phyloP scores from a whole-genome alignment of 2,329 filamentous ascomycete genomes.

The Paecilomyces sp. region DNA sequence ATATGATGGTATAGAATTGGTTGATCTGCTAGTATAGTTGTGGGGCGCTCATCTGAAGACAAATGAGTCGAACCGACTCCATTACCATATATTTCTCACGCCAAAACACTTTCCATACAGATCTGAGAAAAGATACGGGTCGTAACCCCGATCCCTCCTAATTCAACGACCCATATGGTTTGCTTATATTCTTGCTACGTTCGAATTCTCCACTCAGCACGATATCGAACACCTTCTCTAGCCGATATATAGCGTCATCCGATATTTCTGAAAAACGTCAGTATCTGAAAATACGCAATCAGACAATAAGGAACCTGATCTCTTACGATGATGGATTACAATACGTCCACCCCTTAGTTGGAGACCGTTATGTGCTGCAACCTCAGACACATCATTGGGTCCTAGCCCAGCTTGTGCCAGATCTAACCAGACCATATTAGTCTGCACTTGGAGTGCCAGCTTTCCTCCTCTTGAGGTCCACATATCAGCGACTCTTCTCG shows the following conservation, averaged over 20 bases:
- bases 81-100: no score
- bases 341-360: slow-evolving; percentile 51
- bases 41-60: no score
- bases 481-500: slow-evolving; percentile 54
- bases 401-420: slow-evolving; percentile 54
- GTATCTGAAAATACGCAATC: not conserved
- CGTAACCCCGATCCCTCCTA: not conserved
- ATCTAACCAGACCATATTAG: slow-evolving; percentile 87
- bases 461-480: slow-evolving; percentile 67
- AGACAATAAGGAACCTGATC: slow-evolving; percentile 1
- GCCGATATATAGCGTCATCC: slow-evolving; percentile 52
- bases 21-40: no score
- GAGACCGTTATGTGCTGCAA: slow-evolving; percentile 52
- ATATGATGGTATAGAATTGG: no score
- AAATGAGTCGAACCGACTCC: no score
- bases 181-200: slow-evolving; percentile 22
- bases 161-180: slow-evolving; percentile 24
- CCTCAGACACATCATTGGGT: slow-evolving; percentile 45
- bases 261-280: slow-evolving; percentile 49
- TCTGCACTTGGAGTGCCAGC: slow-evolving; percentile 63
- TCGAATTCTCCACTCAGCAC: slow-evolving; percentile 25
- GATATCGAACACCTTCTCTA: slow-evolving; percentile 50
- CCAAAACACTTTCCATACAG: no score
- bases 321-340: slow-evolving; percentile 59
- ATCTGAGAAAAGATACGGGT: not conserved